Percentiles rank a stretch among this genome's conserved stretches.
These are phyloP conservation scores for Cavenderia fasciculata DNA, from an alignment of 78 protist species.

Conservation along the genomic window DNA sequence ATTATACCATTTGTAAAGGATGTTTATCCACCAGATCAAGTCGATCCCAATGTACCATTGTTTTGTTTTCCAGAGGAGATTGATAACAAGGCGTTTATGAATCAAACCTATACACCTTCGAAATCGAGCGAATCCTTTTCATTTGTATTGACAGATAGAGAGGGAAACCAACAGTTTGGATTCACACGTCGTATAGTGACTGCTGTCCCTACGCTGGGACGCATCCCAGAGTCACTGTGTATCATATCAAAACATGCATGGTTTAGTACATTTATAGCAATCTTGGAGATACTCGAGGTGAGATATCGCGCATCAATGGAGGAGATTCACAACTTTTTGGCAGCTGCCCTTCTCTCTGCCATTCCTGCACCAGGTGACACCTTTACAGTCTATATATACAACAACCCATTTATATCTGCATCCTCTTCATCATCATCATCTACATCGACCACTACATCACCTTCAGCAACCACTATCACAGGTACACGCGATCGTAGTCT, in stretches of 20 bases:
- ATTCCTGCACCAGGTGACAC: slow-evolving; percentile 74
- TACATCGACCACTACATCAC: no score
- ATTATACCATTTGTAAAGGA: slow-evolving; percentile 77
- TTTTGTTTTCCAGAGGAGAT: slow-evolving; percentile 76
- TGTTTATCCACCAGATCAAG: slow-evolving; percentile 69
- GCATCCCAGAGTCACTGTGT: slow-evolving; percentile 38
- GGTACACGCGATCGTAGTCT: no score
- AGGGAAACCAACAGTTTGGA: slow-evolving; percentile 75
- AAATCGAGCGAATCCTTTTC: slow-evolving; percentile 27
- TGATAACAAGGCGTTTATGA: slow-evolving; percentile 19
- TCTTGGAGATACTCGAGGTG: slow-evolving; percentile 36
- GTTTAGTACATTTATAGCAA: slow-evolving; percentile 40
- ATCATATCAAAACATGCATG: slow-evolving; percentile 60
- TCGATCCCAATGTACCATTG: slow-evolving; percentile 77
- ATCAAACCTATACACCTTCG: not conserved
- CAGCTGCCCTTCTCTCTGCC: slow-evolving; percentile 56
- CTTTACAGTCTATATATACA: slow-evolving; percentile 60
- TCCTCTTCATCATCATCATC: no score
- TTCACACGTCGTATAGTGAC: slow-evolving; percentile 57
- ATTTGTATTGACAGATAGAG: slow-evolving; percentile 62
- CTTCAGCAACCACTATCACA: no score
- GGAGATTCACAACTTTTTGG: slow-evolving; percentile 52
- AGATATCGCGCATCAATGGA: slow-evolving; percentile 60
- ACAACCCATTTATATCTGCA: slow-evolving; percentile 24
- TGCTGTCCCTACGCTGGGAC: no score